Conservation (phyloP, 2,329 filamentous ascomycete genomes). For the Tympanopsis confertula region DNA sequence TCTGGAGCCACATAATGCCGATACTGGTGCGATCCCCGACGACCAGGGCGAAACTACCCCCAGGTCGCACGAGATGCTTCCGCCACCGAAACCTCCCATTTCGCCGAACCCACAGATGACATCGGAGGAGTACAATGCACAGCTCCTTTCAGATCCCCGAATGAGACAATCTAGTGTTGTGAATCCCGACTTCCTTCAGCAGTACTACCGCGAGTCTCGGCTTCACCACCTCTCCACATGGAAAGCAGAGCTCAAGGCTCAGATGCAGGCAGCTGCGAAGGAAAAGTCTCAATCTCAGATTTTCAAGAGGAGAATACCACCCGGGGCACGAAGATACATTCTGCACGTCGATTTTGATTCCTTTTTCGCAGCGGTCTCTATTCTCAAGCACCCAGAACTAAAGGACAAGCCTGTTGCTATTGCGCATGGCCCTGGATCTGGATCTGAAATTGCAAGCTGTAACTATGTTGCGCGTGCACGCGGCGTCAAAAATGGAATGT, state of each 20-base stretch:
- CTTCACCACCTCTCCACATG: conserved; percentile 90
- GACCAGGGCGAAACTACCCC: no score
- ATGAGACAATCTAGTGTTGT: conserved; percentile 81
- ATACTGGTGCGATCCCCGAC: no score
- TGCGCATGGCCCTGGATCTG: conserved; percentile 72
- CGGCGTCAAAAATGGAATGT: conserved; percentile 96
- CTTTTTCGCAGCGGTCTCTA: conserved; percentile 90
- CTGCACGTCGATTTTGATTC: conserved; percentile 97
- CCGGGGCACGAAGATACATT: conserved; percentile 66
- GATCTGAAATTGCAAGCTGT: conserved; percentile 93
- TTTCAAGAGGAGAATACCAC: conserved; percentile 42
- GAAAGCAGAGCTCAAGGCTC: conserved; percentile 88
- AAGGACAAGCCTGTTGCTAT: conserved; percentile 74
- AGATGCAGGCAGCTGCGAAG: conserved; percentile 68
- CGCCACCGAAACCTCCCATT: no score
- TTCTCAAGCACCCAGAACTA: conserved; percentile 65
- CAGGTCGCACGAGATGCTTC: no score
- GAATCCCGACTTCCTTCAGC: conserved; percentile 84
- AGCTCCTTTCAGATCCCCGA: conserved; percentile 71
- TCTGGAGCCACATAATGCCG: no score
- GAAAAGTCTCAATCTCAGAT: conserved; percentile 49
- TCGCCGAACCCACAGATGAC: no score
- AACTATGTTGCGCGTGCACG: conserved; percentile 83
- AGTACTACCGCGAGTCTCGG: conserved; percentile 89
- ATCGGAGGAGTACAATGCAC: conserved; percentile 84